Base-by-base conservation (phyloP, 495 filamentous ascomycete species). In the Xylaria flabelliformis region DNA sequence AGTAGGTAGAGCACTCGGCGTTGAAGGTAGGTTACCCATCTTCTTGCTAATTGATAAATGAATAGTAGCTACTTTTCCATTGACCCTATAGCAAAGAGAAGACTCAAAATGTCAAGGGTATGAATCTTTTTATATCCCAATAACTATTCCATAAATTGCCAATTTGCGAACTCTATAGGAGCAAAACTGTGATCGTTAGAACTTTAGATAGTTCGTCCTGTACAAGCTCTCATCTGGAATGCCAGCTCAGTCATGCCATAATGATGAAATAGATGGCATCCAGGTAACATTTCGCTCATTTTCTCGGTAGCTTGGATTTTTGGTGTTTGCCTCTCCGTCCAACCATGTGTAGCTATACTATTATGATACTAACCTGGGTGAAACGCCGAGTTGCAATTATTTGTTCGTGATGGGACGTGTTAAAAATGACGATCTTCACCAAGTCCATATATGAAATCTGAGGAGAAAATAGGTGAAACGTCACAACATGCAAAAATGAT, bases 11-110 rank as follows among this genome's bases (percentile, higher is more conserved):
- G 46, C 68, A 70, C 56, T 44, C 56, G 29, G 32, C 6, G 34
- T 42, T 42, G 68, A 70, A 70, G 41, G 36, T 32, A 8, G 32
- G 13, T 53, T 70, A 26, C 68, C 68, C 68, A 70, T 70, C 29
- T 42, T 70, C 55, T 51, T n/a, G 26, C 13, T 64, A 32, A 41
- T 55, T 41, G 36, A 42, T 7, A 4, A 41, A 29, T 29, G 10
- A 7, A 56, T 15, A 29, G n/a, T 9, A 56, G 17, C 0, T 29
- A 29, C 4, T 9, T 7, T 2, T 42, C 19, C n/a, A 19, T 56
- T 44, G 65, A 42, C 3, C 10, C 4, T 56, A 36, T 1, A 4
- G 15, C 3, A 24, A 26, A 8, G 13, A 26, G 21, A 29, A 26
- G 65, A 12, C 32, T 56, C 50, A 41, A n/a, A 3, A 53, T 36